These are phyloP conservation scores for Fusarium udum DNA, from an alignment of 2,329 filamentous ascomycete genomes.

Conservation along the genomic window DNA sequence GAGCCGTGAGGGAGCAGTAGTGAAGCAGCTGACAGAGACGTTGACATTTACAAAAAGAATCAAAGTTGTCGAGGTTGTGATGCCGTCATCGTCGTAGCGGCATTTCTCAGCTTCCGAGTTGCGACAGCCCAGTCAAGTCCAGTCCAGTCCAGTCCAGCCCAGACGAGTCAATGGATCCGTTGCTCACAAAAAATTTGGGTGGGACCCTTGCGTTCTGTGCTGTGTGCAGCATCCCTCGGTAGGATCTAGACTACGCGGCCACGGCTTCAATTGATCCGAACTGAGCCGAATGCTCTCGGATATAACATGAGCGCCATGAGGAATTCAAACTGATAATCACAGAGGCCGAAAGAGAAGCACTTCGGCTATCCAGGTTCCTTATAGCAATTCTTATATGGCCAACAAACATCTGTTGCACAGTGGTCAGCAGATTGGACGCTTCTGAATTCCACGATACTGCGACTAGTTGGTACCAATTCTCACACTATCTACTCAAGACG, in stretches of 20 bases:
- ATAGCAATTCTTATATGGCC: not conserved
- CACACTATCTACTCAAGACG: not conserved
- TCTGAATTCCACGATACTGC: not conserved
- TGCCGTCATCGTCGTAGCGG: slow-evolving; percentile 49
- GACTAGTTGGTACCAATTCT: not conserved
- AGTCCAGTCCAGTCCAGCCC: not conserved
- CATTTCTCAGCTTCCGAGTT: slow-evolving; percentile 47
- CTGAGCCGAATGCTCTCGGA: slow-evolving; percentile 23
- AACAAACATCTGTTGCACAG: not conserved
- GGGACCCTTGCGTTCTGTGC: slow-evolving; percentile 24
- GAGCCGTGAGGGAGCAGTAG: slow-evolving; percentile 5
- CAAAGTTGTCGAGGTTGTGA: slow-evolving; percentile 40
- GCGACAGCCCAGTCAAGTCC: slow-evolving; percentile 24
- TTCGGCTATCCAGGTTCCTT: not conserved
- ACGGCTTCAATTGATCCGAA: slow-evolving; percentile 32
- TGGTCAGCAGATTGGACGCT: not conserved
- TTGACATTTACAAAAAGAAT: slow-evolving; percentile 24
- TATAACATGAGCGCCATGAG: slow-evolving; percentile 11
- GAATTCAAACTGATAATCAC: not conserved
- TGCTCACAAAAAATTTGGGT: slow-evolving; percentile 37
- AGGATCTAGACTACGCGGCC: slow-evolving; percentile 29
- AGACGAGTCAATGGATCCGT: not conserved
- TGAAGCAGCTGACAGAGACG: slow-evolving; percentile 21
- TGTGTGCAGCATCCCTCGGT: slow-evolving; percentile 23
- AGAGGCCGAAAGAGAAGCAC: not conserved